phyloP scores from a whole-genome alignment of 371 early-diverging fungal species.

The Furculomyces boomerangus region DNA sequence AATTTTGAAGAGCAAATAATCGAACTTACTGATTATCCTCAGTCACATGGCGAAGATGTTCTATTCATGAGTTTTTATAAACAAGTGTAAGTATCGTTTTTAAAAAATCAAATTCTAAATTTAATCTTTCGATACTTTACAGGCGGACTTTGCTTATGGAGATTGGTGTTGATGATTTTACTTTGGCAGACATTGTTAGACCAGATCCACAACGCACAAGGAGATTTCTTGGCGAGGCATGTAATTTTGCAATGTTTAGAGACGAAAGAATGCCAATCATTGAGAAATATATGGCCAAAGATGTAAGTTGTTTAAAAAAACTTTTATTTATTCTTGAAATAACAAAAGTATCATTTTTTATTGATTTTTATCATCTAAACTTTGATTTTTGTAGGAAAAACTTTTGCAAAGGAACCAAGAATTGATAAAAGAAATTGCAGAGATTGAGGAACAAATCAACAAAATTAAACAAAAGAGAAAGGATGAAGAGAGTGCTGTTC shows the following conservation, averaged over 20 bases:
- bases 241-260: slow-evolving; percentile 76
- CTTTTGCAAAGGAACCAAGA: background rate
- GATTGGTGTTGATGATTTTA: slow-evolving; percentile 50
- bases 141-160: slow-evolving; percentile 29
- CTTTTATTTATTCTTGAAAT: too few relatives aligned
- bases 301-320: slow-evolving; percentile 14
- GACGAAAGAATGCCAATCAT: slow-evolving; percentile 38
- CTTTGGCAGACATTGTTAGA: slow-evolving; percentile 44
- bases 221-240: slow-evolving; percentile 48
- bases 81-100: slow-evolving; percentile 12
- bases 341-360: too few relatives aligned
- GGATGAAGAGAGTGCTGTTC: slow-evolving; percentile 7
- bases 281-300: slow-evolving; percentile 23
- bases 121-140: background rate
- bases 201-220: slow-evolving; percentile 46
- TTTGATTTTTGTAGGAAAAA: too few relatives aligned
- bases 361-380: too few relatives aligned
- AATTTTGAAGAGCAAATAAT: slow-evolving; percentile 20
- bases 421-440: slow-evolving; percentile 1
- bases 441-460: slow-evolving; percentile 17
- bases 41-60: slow-evolving; percentile 23
- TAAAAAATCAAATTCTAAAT: too few relatives aligned
- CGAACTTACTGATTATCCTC: slow-evolving; percentile 35
- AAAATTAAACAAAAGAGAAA: slow-evolving; percentile 7
- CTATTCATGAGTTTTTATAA: slow-evolving; percentile 23